Base-by-base conservation (phyloP, 345 rosid species). In the Citrus cavaleriei region DNA sequence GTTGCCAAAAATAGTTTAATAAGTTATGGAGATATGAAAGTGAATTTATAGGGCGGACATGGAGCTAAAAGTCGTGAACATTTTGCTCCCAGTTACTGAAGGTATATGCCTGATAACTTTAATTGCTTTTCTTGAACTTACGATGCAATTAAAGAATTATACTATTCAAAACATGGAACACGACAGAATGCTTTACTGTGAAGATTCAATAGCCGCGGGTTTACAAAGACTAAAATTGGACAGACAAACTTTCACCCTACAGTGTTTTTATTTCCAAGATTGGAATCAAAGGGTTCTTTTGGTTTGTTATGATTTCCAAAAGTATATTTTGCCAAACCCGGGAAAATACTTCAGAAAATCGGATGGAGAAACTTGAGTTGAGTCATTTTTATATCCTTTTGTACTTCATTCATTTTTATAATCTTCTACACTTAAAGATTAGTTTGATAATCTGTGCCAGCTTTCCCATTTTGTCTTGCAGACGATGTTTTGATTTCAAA, bases 71-170 rank as follows among this genome's bases (percentile, higher is more conserved):
- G 34, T n/a, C 16, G 30, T 13, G 9, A 30, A 64, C 42, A n/a
- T 32, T 49, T 0, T 3, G 51, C 32, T 34, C 25, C 51, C 38
- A n/a, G n/a, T 59, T 58, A 30, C 18, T 10, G 9, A 37, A 57
- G 76, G 72, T 28, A 70, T 71, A 58, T 57, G 51, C 77, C 74
- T 60, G 38, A 35, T 46, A 46, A 46, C 51, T 46, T 46, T 46
- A 46, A 46, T 1, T 69, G 61, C 40, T 55, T 78, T 76, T 76
- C 22, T 51, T 14, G 10, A 75, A 28, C 79, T 34, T 55, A 38
- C 2, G 27, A 67, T 70, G 55, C 32, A 83, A 60, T 70, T 51
- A 81, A 83, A 51, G 87, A 76, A 85, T 80, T 37, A 73, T 81
- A 34, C 85, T 81, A 81, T 12, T 64, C 66, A 77, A 40, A 13